Percentiles rank a stretch among this genome's conserved stretches.
Evolutionary conservation across 2,329 filamentous ascomycete genomes (phyloP).

Genomic region (Rutstroemia sp.): DNA sequence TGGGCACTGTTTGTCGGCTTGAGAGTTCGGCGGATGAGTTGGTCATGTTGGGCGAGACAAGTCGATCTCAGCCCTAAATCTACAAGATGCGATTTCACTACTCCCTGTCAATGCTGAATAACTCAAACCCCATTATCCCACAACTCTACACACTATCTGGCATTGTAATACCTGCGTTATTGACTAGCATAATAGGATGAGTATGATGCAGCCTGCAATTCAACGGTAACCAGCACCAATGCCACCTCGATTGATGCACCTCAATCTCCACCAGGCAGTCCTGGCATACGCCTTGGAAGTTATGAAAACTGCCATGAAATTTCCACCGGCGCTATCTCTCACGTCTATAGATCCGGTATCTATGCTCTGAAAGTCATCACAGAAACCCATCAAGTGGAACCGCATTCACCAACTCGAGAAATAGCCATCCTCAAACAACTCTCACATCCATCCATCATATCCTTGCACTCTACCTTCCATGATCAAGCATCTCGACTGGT

Average conservation of each 20-base stretch:
- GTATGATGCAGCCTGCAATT: conserved; percentile 40
- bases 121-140: too few species aligned
- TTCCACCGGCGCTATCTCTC: conserved; percentile 69
- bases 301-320: conserved; percentile 48
- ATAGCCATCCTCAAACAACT: conserved; percentile 61
- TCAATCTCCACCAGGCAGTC: conserved; percentile 15
- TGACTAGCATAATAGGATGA: conserved; percentile 33
- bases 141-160: too few species aligned
- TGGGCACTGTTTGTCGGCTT: too few species aligned
- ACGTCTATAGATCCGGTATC: conserved; percentile 60
- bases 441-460: conserved; percentile 51
- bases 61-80: too few species aligned
- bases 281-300: conserved; percentile 43
- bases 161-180: too few species aligned
- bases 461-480: conserved; percentile 66
- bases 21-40: too few species aligned
- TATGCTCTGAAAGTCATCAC: conserved; percentile 79
- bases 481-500: conserved; percentile 65
- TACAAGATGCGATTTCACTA: too few species aligned
- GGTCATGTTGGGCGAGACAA: too few species aligned
- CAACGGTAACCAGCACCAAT: conserved; percentile 28
- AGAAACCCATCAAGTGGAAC: conserved; percentile 63
- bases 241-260: conserved; percentile 14
- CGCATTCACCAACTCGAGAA: conserved; percentile 78
- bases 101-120: too few species aligned